phyloP scores from a whole-genome alignment of 164 flowering plant species.

The Paratinospora sagittata region DNA sequence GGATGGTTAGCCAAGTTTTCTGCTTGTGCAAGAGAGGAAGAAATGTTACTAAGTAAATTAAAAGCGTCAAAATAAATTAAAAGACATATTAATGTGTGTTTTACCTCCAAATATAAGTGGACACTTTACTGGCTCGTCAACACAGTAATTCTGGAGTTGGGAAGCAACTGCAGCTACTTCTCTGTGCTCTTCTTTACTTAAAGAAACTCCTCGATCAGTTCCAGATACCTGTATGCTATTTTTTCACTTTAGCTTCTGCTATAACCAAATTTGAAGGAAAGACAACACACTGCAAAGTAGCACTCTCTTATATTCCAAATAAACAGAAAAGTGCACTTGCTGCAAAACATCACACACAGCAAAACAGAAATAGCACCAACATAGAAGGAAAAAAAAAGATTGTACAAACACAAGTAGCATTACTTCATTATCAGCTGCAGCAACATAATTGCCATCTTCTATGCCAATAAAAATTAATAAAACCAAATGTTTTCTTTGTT shows the following conservation, averaged over 20 bases:
- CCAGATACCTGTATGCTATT: slow-evolving; percentile 44
- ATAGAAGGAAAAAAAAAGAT: too few relatives aligned
- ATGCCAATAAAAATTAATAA: too few relatives aligned
- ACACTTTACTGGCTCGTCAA: slow-evolving; percentile 70
- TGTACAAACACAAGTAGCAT: too few relatives aligned
- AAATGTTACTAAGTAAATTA: background rate
- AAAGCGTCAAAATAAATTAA: background rate
- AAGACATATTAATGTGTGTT: background rate
- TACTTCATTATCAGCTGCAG: too few relatives aligned
- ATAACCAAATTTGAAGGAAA: background rate
- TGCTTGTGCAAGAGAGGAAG: background rate
- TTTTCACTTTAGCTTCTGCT: background rate
- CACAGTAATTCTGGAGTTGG: slow-evolving; percentile 58
- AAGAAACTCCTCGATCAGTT: slow-evolving; percentile 73
- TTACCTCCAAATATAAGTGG: slow-evolving; percentile 98
- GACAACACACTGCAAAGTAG: background rate
- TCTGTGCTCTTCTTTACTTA: slow-evolving; percentile 49
- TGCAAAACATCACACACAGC: too few relatives aligned
- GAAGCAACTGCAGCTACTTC: slow-evolving; percentile 65
- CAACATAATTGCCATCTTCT: too few relatives aligned
- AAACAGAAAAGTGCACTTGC: background rate
- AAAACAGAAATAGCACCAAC: too few relatives aligned
- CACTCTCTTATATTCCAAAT: too few relatives aligned
- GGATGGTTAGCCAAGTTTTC: background rate
- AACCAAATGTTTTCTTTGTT: too few relatives aligned